phyloP scores from a whole-genome alignment of 352 stramenopile species.

The Globisporangium barbulae region DNA sequence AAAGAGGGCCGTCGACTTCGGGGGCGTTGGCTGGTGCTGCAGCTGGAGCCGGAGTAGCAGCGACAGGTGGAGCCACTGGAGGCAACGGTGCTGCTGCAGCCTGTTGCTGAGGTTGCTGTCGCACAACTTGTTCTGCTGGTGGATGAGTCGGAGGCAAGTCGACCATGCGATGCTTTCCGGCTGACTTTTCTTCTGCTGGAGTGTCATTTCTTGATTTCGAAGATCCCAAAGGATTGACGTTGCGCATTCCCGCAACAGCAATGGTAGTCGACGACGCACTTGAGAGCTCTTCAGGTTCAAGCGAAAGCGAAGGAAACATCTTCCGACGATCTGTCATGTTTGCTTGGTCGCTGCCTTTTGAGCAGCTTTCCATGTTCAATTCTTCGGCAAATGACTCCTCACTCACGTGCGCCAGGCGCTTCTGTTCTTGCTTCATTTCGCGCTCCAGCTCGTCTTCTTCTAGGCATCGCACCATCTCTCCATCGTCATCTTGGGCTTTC shows the following conservation, averaged over 20 bases:
- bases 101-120: slow-evolving; percentile 8
- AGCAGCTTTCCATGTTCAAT: slow-evolving; percentile 76
- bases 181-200: slow-evolving; percentile 48
- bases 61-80: neutral
- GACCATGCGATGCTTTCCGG: slow-evolving; percentile 39
- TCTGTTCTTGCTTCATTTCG: slow-evolving; percentile 45
- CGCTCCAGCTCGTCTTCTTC: slow-evolving; percentile 65
- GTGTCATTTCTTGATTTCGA: slow-evolving; percentile 14
- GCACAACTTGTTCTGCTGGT: slow-evolving; percentile 11
- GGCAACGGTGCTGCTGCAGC: neutral
- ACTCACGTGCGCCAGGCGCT: slow-evolving; percentile 47
- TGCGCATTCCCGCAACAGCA: slow-evolving; percentile 16
- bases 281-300: slow-evolving; percentile 52
- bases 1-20: slow-evolving; percentile 54
- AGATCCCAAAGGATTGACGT: slow-evolving; percentile 10
- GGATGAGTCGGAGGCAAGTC: slow-evolving; percentile 23
- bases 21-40: slow-evolving; percentile 8
- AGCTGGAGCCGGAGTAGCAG: neutral
- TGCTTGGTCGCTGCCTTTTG: slow-evolving; percentile 32
- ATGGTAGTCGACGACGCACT: slow-evolving; percentile 21
- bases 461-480: slow-evolving; percentile 71
- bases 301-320: slow-evolving; percentile 49
- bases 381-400: slow-evolving; percentile 62
- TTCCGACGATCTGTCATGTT: slow-evolving; percentile 40
- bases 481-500: slow-evolving; percentile 74